phyloP scores from a whole-genome alignment of 768 basidiomycete species.

The Boletellus emodensis region DNA sequence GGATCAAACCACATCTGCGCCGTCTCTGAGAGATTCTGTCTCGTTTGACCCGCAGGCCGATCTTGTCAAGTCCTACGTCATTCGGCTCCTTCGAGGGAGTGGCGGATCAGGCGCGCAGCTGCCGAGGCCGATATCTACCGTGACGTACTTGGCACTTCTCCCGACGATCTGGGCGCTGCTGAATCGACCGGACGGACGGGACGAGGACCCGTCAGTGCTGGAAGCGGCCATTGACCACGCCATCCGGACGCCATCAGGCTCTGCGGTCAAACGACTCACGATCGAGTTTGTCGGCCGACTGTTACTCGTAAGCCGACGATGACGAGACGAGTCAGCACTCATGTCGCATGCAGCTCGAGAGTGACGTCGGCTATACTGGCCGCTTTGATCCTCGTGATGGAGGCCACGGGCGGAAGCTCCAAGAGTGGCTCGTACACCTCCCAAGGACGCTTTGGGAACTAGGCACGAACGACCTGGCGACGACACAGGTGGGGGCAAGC shows the following conservation, averaged over 20 bases:
- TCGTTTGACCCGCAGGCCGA: slow-evolving; percentile 40
- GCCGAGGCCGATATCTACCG: slow-evolving; percentile 48
- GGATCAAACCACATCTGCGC: slow-evolving; percentile 11
- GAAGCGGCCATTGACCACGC: slow-evolving; percentile 65
- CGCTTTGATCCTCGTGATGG: slow-evolving; percentile 37
- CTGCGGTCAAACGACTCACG: slow-evolving; percentile 60
- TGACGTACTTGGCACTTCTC: slow-evolving; percentile 61
- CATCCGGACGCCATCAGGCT: slow-evolving; percentile 51
- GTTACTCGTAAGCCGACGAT: slow-evolving; percentile 49
- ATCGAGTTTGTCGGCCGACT: slow-evolving; percentile 74
- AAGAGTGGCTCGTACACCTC: slow-evolving; percentile 70
- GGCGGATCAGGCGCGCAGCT: slow-evolving; percentile 39
- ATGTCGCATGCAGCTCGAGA: slow-evolving; percentile 49
- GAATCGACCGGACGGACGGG: slow-evolving; percentile 35
- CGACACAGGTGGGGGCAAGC: slow-evolving; percentile 52
- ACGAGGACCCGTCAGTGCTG: slow-evolving; percentile 33
- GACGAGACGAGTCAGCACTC: background rate
- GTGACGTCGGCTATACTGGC: slow-evolving; percentile 50
- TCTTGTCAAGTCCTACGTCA: slow-evolving; percentile 58
- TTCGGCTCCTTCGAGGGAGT: slow-evolving; percentile 53
- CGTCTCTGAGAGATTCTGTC: slow-evolving; percentile 14
- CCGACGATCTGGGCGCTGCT: slow-evolving; percentile 79
- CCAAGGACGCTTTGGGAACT: slow-evolving; percentile 87
- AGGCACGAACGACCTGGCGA: slow-evolving; percentile 48
- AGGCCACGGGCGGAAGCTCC: slow-evolving; percentile 33